A percentile compares a stretch with the other conserved stretches of the same genome.
These are phyloP conservation scores for Ogataea saltuana DNA, from an alignment of 805 yeast genomes.

Conservation along the genomic window DNA sequence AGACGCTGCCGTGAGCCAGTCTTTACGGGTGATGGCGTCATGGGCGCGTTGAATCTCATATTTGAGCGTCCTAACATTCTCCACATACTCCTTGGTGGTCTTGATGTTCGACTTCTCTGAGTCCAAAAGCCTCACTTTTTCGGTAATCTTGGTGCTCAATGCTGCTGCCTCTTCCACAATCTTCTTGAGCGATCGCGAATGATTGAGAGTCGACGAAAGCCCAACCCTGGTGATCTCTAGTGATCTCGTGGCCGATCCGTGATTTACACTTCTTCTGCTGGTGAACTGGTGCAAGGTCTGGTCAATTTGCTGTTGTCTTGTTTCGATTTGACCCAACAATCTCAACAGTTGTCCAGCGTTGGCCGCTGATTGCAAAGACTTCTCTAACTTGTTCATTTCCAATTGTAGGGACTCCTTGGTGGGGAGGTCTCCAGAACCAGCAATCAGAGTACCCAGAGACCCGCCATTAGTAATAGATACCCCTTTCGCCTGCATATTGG, in stretches of 20 bases:
- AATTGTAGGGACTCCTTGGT: constrained; percentile 23
- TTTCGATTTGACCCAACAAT: constrained; percentile 26
- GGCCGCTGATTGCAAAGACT: constrained; percentile 27
- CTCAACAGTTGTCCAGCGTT: constrained; percentile 27
- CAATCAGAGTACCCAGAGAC: background rate
- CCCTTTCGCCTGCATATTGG: constrained; percentile 2
- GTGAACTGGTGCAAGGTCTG: constrained; percentile 24
- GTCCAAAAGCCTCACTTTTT: constrained; percentile 68
- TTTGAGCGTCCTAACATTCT: constrained; percentile 64
- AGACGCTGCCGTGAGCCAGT: constrained; percentile 79
- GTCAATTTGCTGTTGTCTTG: constrained; percentile 29
- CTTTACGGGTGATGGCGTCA: constrained; percentile 63
- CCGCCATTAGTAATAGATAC: background rate
- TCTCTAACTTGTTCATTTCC: constrained; percentile 25
- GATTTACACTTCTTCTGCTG: constrained; percentile 38
- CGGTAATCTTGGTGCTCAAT: constrained; percentile 66
- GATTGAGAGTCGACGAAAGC: constrained; percentile 57
- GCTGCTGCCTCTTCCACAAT: constrained; percentile 61
- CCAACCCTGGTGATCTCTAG: constrained; percentile 64
- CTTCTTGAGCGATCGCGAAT: constrained; percentile 55
- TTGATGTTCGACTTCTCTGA: constrained; percentile 65
- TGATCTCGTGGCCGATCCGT: constrained; percentile 41
- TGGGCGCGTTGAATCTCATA: constrained; percentile 63
- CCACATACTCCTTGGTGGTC: constrained; percentile 62
- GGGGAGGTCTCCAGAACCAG: constrained; percentile 14